phyloP scores from a whole-genome alignment of 78 protist genomes.

The Dictyostelium firmibasis region DNA sequence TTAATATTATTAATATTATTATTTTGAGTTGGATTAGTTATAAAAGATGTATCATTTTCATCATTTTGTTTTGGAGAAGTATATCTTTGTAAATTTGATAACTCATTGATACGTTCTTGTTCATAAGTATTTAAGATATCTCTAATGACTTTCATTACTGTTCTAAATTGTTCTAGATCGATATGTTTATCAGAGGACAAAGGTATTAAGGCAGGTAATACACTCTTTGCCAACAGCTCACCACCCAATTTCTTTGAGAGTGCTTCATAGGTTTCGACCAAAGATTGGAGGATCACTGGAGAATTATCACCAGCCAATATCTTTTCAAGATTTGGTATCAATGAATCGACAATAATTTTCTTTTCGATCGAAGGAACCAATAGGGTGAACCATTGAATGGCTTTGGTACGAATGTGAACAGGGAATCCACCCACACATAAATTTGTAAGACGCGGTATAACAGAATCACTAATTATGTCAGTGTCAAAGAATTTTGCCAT shows the following conservation, averaged over 20 bases:
- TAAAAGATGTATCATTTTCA: neutral
- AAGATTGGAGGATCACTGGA: constrained; percentile 45
- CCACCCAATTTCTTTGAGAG: constrained; percentile 71
- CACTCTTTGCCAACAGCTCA: constrained; percentile 56
- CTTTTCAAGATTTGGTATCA: constrained; percentile 49
- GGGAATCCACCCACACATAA: constrained; percentile 45
- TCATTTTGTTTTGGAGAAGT: neutral
- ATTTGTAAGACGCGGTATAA: constrained; percentile 53
- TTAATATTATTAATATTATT: neutral
- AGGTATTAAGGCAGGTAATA: constrained; percentile 61
- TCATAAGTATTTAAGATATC: constrained; percentile 54
- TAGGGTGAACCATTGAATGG: constrained; percentile 59
- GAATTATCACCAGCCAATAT: constrained; percentile 41
- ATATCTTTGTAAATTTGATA: constrained; percentile 39
- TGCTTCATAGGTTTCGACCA: constrained; percentile 50
- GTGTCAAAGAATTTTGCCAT: constrained; percentile 30
- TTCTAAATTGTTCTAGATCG: constrained; percentile 52
- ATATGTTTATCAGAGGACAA: constrained; percentile 53
- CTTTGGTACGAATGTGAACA: constrained; percentile 42
- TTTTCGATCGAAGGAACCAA: constrained; percentile 56
- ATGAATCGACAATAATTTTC: neutral
- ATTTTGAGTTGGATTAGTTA: neutral
- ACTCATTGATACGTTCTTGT: constrained; percentile 36
- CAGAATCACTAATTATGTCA: constrained; percentile 10
- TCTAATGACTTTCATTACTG: constrained; percentile 59